Evolutionary conservation across 495 filamentous ascomycete genomes (phyloP).

Genomic region (Tetracladium setigerum): DNA sequence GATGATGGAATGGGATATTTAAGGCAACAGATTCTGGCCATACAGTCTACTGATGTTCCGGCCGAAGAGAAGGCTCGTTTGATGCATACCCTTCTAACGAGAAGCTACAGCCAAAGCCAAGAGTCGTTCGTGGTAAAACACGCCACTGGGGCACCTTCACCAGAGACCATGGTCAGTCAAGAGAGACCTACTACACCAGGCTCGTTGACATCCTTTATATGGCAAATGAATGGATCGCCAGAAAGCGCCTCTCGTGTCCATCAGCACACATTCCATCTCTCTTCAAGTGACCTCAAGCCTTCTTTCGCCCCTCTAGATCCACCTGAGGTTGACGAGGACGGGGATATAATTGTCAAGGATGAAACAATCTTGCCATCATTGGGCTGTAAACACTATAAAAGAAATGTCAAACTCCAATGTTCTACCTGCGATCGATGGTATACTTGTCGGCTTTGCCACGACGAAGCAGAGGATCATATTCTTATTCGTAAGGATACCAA

Average conservation of each 20-base stretch:
- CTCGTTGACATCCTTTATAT: constrained; percentile 25
- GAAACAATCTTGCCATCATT: constrained; percentile 40
- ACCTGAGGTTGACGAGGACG: constrained; percentile 26
- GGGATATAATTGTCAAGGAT: constrained; percentile 33
- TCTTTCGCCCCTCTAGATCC: constrained; percentile 48
- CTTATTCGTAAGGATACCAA: constrained; percentile 76
- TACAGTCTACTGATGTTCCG: constrained; percentile 57
- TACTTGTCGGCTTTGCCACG: constrained; percentile 92
- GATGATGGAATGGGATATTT: constrained; percentile 87
- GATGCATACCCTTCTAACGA: constrained; percentile 78
- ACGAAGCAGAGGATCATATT: constrained; percentile 74
- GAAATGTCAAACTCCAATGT: constrained; percentile 95
- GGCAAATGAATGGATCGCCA: constrained; percentile 25
- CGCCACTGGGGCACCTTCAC: constrained; percentile 24
- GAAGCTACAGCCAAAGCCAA: constrained; percentile 55
- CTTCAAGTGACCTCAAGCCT: constrained; percentile 60
- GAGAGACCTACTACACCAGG: constrained; percentile 29
- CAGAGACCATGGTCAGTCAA: constrained; percentile 28
- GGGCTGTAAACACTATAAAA: constrained; percentile 88
- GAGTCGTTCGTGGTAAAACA: constrained; percentile 29
- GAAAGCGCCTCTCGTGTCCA: constrained; percentile 27
- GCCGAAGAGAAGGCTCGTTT: constrained; percentile 69
- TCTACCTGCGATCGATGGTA: constrained; percentile 86
- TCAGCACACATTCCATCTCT: constrained; percentile 59
- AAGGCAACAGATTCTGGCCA: constrained; percentile 67